Percentiles rank a stretch among this genome's conserved stretches.
phyloP scores from a whole-genome alignment of 2,329 filamentous ascomycete genomes.

The Colletotrichum lentis region DNA sequence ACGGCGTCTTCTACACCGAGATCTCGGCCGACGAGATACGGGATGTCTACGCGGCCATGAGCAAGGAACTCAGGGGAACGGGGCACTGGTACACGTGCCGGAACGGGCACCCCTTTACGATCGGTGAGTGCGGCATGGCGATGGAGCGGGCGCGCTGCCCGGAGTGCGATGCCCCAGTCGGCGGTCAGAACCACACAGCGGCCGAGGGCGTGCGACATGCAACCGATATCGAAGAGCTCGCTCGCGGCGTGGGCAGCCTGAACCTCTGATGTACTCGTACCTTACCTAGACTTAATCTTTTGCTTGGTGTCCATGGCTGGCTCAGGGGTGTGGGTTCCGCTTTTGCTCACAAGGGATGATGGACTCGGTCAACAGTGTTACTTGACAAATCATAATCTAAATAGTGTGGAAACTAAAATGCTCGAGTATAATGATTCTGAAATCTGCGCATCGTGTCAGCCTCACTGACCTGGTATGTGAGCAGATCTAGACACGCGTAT shows the following conservation, averaged over 20 bases:
- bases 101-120: constrained; percentile 68
- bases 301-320: no score
- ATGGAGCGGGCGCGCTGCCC: constrained; percentile 70
- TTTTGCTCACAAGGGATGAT: no score
- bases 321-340: no score
- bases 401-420: no score
- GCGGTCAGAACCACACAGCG: constrained; percentile 61
- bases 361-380: no score
- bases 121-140: constrained; percentile 73
- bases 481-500: no score
- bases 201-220: constrained; percentile 62
- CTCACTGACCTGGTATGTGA: no score
- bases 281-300: no score
- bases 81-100: constrained; percentile 70
- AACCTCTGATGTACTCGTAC: neutral
- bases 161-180: constrained; percentile 66
- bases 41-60: constrained; percentile 61
- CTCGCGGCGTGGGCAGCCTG: neutral
- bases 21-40: constrained; percentile 62
- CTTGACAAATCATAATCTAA: no score
- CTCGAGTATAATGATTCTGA: no score
- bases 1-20: constrained; percentile 54
- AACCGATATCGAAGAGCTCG: constrained; percentile 55
- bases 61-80: constrained; percentile 57
- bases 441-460: no score